Evolutionary conservation across 106 monocot genomes (phyloP).

Genomic region (Platanthera zijinensis): DNA sequence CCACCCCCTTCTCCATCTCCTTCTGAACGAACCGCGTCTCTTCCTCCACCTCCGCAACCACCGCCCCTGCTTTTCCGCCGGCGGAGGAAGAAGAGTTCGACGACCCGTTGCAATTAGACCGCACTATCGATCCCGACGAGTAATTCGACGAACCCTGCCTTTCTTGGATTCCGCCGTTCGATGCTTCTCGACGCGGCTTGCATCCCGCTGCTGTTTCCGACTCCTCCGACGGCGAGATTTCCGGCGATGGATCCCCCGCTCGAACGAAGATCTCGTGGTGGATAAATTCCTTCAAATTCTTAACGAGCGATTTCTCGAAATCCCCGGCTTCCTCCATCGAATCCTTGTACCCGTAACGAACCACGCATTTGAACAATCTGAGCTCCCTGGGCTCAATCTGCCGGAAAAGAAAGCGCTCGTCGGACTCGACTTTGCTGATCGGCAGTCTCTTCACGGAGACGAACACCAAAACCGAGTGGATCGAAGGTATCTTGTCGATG

Average conservation of each 20-base stretch:
- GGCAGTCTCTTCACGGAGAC: slow-evolving; percentile 54
- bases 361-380: slow-evolving; percentile 43
- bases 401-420: slow-evolving; percentile 48
- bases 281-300: slow-evolving; percentile 37
- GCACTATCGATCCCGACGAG: slow-evolving; percentile 22
- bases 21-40: slow-evolving; percentile 48
- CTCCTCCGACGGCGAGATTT: not conserved
- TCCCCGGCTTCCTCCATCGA: slow-evolving; percentile 15
- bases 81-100: not conserved
- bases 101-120: slow-evolving; percentile 5
- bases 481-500: slow-evolving; percentile 42
- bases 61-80: not conserved
- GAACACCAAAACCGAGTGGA: slow-evolving; percentile 49
- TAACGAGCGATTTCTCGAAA: slow-evolving; percentile 35
- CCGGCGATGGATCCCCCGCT: slow-evolving; percentile 1
- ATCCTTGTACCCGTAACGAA: slow-evolving; percentile 46
- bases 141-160: not conserved
- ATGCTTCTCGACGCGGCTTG: not conserved
- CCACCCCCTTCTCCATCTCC: slow-evolving; percentile 55
- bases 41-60: slow-evolving; percentile 13
- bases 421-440: slow-evolving; percentile 33
- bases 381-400: slow-evolving; percentile 33
- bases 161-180: slow-evolving; percentile 6
- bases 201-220: not conserved
- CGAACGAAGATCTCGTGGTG: slow-evolving; percentile 24